Percentiles rank a stretch among this genome's conserved stretches.
Evolutionary conservation across 2,329 filamentous ascomycete genomes (phyloP).

Genomic region (Clarireedia hainanense): DNA sequence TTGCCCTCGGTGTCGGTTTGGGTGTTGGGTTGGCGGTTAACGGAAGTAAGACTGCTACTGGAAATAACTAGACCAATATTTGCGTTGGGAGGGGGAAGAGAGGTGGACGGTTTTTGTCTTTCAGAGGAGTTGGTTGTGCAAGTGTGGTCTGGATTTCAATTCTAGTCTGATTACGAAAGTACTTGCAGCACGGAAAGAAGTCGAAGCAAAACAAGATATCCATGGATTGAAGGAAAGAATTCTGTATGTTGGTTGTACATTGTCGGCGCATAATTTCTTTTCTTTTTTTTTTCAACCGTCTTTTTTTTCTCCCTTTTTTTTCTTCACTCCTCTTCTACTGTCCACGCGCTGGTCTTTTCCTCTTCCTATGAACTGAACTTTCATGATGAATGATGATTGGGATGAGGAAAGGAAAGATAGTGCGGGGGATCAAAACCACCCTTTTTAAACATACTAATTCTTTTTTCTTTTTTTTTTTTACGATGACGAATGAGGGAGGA

Average conservation of each 20-base stretch:
- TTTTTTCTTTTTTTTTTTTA: no score
- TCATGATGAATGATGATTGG: neutral
- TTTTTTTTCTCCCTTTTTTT: neutral
- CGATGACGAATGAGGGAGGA: no score
- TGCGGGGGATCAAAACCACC: no score
- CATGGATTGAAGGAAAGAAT: neutral
- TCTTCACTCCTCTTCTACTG: neutral
- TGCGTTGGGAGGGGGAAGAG: neutral
- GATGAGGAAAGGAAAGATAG: neutral
- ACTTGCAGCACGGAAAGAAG: no score
- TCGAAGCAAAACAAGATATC: no score
- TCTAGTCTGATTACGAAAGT: no score
- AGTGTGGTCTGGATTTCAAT: no score
- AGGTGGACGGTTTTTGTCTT: no score
- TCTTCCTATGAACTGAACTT: neutral
- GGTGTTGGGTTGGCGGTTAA: constrained; percentile 23
- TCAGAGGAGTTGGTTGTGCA: no score
- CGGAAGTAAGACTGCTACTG: constrained; percentile 12
- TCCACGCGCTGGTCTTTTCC: neutral
- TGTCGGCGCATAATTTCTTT: neutral
- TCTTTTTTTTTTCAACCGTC: neutral
- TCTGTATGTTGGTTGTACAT: constrained; percentile 5
- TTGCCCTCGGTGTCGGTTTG: constrained; percentile 45
- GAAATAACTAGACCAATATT: neutral
- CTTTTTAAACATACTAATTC: no score